Percentiles rank a stretch among this genome's conserved stretches.
Evolutionary conservation across 2,329 filamentous ascomycete species (phyloP).

Genomic region (Cordyceps tenuipes): DNA sequence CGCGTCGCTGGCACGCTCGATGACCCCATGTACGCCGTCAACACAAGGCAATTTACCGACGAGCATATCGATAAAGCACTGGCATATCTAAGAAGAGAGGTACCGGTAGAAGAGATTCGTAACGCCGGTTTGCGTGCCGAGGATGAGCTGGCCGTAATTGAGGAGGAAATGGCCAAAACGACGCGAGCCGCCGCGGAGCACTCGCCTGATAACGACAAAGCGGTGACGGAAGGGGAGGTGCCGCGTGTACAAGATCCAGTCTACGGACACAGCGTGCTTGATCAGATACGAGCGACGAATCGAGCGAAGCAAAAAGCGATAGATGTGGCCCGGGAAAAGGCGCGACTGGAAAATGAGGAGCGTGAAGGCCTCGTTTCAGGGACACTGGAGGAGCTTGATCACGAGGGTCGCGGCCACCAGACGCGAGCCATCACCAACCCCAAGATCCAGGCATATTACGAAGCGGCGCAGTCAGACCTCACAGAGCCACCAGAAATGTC

Average conservation of each 20-base stretch:
- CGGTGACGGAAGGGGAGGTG: conserved; percentile 15
- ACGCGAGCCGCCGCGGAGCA: conserved; percentile 15
- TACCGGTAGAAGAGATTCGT: conserved; percentile 51
- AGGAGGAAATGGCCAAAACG: conserved; percentile 27
- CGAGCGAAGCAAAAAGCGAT: conserved; percentile 31
- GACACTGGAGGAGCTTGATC: conserved; percentile 29
- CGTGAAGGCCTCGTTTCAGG: conserved; percentile 29
- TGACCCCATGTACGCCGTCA: conserved; percentile 43
- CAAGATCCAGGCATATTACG: conserved; percentile 30
- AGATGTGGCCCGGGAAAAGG: conserved; percentile 8
- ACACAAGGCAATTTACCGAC: conserved; percentile 37
- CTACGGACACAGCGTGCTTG: conserved; percentile 50
- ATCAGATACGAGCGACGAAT: conserved; percentile 47
- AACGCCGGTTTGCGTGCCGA: conserved; percentile 55
- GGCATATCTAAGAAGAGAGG: conserved; percentile 44
- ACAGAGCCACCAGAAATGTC: conserved; percentile 22
- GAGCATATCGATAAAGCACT: conserved; percentile 39
- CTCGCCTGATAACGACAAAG: conserved; percentile 18
- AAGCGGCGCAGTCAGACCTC: conserved; percentile 43
- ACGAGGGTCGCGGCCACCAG: conserved; percentile 21
- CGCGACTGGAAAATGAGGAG: conserved; percentile 26
- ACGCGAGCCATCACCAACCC: conserved; percentile 32
- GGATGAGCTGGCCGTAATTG: conserved; percentile 50
- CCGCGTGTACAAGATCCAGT: conserved; percentile 35
- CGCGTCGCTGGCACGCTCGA: conserved; percentile 56